phyloP scores from a whole-genome alignment of 352 stramenopile genomes.

The Aphanomyces stellatus region DNA sequence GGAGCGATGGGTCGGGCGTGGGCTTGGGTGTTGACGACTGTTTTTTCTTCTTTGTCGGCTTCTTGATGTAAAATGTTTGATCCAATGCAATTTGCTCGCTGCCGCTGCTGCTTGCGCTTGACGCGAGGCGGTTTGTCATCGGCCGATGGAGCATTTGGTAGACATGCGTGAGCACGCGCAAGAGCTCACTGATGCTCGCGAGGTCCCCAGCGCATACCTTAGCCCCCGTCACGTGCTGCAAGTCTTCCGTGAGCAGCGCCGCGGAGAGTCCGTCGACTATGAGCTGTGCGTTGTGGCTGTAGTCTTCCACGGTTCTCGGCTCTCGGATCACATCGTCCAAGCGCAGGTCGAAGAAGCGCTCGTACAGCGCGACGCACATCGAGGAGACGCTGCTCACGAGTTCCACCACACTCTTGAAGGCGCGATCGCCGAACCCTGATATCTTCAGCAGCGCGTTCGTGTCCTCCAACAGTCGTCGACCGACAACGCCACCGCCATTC shows the following conservation, averaged over 20 bases:
- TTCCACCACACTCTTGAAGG: constrained; percentile 65
- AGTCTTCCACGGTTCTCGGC: constrained; percentile 50
- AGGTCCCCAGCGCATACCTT: constrained; percentile 45
- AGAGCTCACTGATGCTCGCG: constrained; percentile 36
- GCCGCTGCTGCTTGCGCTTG: background rate
- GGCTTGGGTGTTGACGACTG: background rate
- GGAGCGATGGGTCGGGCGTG: constrained; percentile 17
- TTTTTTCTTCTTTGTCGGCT: background rate
- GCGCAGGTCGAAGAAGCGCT: constrained; percentile 84
- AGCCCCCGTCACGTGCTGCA: constrained; percentile 44
- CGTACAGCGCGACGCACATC: constrained; percentile 89
- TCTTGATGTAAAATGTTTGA: constrained; percentile 13
- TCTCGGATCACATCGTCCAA: constrained; percentile 60
- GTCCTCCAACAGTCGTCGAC: constrained; percentile 21
- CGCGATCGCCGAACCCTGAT: constrained; percentile 70
- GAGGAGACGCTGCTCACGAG: constrained; percentile 81
- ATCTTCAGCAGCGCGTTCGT: constrained; percentile 74
- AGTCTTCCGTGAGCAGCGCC: constrained; percentile 61
- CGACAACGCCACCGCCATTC: background rate
- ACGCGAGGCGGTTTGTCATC: constrained; percentile 22
- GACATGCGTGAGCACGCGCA: constrained; percentile 51
- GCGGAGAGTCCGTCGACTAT: constrained; percentile 68
- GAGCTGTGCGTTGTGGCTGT: constrained; percentile 81
- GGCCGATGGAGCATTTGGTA: constrained; percentile 41
- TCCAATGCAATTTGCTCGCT: background rate